Conservation (phyloP, 768 basidiomycete species). For the Lentinus tigrinus region DNA sequence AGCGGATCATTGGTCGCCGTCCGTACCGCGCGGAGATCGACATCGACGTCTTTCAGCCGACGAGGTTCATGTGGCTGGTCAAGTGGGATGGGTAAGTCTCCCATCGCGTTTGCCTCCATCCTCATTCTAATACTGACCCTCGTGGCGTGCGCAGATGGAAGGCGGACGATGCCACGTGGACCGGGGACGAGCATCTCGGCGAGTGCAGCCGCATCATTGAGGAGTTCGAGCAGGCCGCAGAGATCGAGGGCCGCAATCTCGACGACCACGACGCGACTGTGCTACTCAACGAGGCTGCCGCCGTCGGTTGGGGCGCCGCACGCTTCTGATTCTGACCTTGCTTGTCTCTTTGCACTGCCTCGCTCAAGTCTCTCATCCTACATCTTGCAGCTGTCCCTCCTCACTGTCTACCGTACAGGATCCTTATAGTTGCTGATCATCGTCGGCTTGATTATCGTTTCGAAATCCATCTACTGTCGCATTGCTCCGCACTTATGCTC, state of each 20-base stretch:
- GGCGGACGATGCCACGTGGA: slow-evolving; percentile 15
- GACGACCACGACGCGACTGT: slow-evolving; percentile 1
- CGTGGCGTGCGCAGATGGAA: slow-evolving; percentile 10
- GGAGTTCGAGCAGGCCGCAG: slow-evolving; percentile 19
- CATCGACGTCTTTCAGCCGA: background rate
- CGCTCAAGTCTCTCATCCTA: no score
- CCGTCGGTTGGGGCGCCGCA: slow-evolving; percentile 9
- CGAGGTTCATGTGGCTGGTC: slow-evolving; percentile 19
- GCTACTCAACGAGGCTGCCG: slow-evolving; percentile 19
- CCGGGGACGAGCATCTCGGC: slow-evolving; percentile 10
- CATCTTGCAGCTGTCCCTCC: no score
- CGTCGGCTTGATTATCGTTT: no score
- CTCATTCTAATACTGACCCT: background rate
- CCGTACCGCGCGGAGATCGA: slow-evolving; percentile 10
- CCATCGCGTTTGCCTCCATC: background rate
- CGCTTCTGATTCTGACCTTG: background rate
- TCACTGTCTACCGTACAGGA: no score
- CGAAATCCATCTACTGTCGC: no score
- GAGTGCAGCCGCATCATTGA: slow-evolving; percentile 14
- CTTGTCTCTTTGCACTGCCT: no score
- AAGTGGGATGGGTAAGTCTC: slow-evolving; percentile 23
- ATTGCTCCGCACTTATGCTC: no score
- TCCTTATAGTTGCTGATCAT: no score
- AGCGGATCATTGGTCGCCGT: slow-evolving; percentile 23
- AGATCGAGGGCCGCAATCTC: slow-evolving; percentile 16